A percentile compares a stretch with the other conserved stretches of the same genome.
Evolutionary conservation across 2,329 filamentous ascomycete genomes (phyloP).

Genomic region (Fusarium fracticaudum): DNA sequence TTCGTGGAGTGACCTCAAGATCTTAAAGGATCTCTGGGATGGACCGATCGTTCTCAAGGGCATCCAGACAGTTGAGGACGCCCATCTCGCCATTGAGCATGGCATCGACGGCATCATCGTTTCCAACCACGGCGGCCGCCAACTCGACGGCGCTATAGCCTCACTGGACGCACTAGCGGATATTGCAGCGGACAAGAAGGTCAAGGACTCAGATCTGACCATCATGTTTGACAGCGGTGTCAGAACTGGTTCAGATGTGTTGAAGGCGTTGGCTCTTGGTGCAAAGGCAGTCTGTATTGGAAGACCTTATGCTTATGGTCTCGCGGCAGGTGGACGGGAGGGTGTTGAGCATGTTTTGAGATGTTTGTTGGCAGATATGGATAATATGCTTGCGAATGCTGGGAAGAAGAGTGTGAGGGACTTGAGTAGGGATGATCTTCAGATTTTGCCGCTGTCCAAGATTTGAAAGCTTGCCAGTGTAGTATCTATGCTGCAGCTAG

Average conservation of each 20-base stretch:
- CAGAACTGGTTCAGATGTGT: conserved; percentile 51
- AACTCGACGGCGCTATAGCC: conserved; percentile 51
- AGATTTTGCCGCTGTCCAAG: conserved; percentile 10
- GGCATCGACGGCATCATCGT: conserved; percentile 54
- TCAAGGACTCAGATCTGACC: conserved; percentile 49
- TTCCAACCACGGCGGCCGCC: conserved; percentile 55
- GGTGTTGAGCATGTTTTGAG: conserved; percentile 66
- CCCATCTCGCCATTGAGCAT: conserved; percentile 48
- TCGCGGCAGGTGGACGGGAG: conserved; percentile 49
- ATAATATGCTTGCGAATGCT: conserved; percentile 64
- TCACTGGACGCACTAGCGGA: conserved; percentile 64
- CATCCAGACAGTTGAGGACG: conserved; percentile 53
- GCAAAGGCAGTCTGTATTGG: conserved; percentile 56
- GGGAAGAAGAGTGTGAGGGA: conserved; percentile 56
- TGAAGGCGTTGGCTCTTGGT: conserved; percentile 54
- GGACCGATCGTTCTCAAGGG: conserved; percentile 59
- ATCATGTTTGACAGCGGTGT: conserved; percentile 62
- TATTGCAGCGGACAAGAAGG: conserved; percentile 64
- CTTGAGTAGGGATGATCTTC: conserved; percentile 29
- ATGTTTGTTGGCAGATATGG: conserved; percentile 53
- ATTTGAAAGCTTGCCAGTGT: neutral
- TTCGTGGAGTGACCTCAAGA: conserved; percentile 69
- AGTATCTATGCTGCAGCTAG: neutral
- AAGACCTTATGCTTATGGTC: conserved; percentile 50
- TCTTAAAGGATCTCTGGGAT: conserved; percentile 68